Evolutionary conservation across 768 basidiomycete species (phyloP).

Genomic region (Suillus plorans): DNA sequence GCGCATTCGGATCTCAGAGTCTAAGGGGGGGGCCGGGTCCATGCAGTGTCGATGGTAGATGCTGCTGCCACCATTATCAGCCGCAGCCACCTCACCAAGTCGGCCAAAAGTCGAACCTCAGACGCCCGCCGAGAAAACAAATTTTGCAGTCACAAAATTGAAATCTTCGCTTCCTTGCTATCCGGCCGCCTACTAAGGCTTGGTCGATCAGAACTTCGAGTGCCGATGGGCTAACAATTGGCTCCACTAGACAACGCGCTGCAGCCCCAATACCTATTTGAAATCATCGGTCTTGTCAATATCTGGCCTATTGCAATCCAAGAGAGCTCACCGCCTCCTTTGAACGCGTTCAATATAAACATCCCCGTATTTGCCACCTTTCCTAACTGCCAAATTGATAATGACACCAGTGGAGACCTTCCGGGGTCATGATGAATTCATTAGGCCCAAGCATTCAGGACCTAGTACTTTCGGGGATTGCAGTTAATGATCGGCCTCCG

Average conservation of each 20-base stretch:
- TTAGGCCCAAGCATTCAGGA: not conserved
- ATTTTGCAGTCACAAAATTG: not conserved
- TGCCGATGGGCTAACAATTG: not conserved
- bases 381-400: not conserved
- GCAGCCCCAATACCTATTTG: not conserved
- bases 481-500: not conserved
- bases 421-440: not conserved
- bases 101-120: not conserved
- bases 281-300: not conserved
- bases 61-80: not conserved
- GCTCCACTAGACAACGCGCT: not conserved
- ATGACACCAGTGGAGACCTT: not conserved
- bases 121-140: not conserved
- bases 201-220: not conserved
- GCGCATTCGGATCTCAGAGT: not conserved
- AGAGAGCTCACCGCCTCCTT: not conserved
- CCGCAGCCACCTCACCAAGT: not conserved
- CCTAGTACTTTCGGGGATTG: not conserved
- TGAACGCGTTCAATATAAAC: not conserved
- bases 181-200: not conserved
- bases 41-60: not conserved
- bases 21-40: too few relatives aligned
- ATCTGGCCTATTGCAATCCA: not conserved
- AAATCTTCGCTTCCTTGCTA: not conserved
- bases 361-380: not conserved